These are phyloP conservation scores for Scenedesmus sp. DNA, from an alignment of 163 green algal species.

Conservation along the genomic window DNA sequence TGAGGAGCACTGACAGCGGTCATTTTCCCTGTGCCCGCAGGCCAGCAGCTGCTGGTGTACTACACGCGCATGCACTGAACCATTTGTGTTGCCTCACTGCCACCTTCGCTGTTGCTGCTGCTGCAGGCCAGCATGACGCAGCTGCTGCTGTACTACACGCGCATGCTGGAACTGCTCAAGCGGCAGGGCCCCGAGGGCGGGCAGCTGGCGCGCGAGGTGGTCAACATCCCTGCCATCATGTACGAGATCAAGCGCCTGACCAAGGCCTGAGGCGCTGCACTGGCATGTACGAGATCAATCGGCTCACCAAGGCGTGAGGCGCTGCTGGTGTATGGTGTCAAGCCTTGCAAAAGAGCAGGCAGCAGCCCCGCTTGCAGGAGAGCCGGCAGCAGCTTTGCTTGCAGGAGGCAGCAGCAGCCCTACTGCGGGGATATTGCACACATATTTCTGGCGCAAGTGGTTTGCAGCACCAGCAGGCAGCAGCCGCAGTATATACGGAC, in stretches of 20 bases:
- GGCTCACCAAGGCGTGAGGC: no score
- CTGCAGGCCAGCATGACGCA: constrained; percentile 90
- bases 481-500: no score
- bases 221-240: constrained; percentile 95
- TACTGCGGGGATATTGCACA: no score
- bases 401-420: not conserved
- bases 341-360: no score
- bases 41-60: not conserved
- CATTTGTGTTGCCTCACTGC: no score
- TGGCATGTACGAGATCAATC: not conserved
- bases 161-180: constrained; percentile 93
- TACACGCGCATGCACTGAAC: not conserved
- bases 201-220: constrained; percentile 75
- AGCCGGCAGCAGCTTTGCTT: not conserved
- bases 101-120: not conserved
- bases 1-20: not conserved
- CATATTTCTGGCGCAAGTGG: no score
- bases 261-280: not conserved
- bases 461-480: not conserved
- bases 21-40: not conserved
- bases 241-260: constrained; percentile 78
- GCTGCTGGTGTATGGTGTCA: no score
- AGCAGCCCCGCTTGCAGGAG: not conserved
- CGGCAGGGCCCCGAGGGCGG: constrained; percentile 77
- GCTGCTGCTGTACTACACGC: constrained; percentile 96